These are phyloP conservation scores for Phytophthora sojae DNA, from an alignment of 352 stramenopile species.

Conservation along the genomic window DNA sequence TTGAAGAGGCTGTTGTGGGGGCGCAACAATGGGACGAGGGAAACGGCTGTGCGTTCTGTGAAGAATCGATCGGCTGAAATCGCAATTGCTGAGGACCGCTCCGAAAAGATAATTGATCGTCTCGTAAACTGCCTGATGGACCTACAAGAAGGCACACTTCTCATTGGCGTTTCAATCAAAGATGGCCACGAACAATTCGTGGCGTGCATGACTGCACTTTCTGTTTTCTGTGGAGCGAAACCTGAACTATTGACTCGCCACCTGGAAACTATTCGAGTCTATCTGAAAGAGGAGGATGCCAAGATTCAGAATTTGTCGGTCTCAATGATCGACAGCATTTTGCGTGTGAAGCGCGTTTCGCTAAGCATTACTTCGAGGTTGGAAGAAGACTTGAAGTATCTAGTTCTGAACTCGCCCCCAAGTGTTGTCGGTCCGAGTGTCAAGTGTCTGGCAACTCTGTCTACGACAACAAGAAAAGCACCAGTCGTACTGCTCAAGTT, in stretches of 20 bases:
- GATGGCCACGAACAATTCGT: conserved; percentile 72
- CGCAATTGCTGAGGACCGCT: conserved; percentile 55
- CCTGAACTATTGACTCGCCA: conserved; percentile 64
- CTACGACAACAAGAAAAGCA: conserved; percentile 46
- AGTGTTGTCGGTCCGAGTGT: conserved; percentile 85
- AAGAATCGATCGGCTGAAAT: conserved; percentile 63
- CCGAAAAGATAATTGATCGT: conserved; percentile 70
- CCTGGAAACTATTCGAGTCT: conserved; percentile 77
- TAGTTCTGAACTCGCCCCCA: conserved; percentile 75
- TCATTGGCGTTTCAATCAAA: conserved; percentile 64
- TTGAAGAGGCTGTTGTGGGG: conserved; percentile 66
- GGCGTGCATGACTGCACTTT: conserved; percentile 79
- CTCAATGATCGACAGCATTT: conserved; percentile 69
- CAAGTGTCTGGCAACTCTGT: conserved; percentile 74
- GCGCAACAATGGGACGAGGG: conserved; percentile 25
- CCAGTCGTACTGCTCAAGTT: conserved; percentile 62
- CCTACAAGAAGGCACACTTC: conserved; percentile 70
- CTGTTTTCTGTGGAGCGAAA: conserved; percentile 76
- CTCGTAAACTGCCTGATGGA: conserved; percentile 73
- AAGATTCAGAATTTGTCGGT: conserved; percentile 73
- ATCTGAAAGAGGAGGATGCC: conserved; percentile 67
- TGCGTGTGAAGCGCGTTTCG: conserved; percentile 61
- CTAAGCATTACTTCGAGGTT: conserved; percentile 52
- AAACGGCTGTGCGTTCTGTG: conserved; percentile 20
- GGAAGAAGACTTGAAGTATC: conserved; percentile 67